Percentiles rank a stretch among this genome's conserved stretches.
These are phyloP conservation scores for Ophiostoma piceae DNA, from an alignment of 2,329 filamentous ascomycete species.

Conservation along the genomic window DNA sequence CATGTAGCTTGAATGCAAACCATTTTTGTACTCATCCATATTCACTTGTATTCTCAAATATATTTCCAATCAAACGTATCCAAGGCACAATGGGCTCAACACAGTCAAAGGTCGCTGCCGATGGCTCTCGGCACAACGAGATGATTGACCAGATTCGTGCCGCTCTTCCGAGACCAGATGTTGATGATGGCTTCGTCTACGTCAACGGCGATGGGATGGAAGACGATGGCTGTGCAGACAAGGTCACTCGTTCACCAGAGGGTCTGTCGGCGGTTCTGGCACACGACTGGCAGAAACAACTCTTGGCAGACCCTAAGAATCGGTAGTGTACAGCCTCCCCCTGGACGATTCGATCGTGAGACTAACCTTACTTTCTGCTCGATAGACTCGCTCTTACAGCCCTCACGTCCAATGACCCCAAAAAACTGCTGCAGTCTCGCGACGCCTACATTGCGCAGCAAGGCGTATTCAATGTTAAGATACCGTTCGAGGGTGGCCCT, in stretches of 20 bases:
- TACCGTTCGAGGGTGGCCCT: slow-evolving; percentile 73
- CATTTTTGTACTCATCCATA: too few species aligned
- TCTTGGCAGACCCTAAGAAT: slow-evolving; percentile 6
- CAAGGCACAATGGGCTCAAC: neutral
- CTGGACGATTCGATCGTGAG: neutral
- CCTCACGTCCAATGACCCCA: slow-evolving; percentile 62
- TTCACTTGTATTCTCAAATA: too few species aligned
- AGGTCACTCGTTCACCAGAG: neutral
- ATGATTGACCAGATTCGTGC: neutral
- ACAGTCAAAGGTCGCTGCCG: neutral
- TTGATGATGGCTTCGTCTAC: neutral
- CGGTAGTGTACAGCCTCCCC: neutral
- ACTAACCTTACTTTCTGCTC: neutral
- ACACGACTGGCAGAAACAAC: slow-evolving; percentile 11
- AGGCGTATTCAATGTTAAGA: slow-evolving; percentile 77
- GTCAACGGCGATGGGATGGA: neutral
- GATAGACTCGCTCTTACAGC: slow-evolving; percentile 68
- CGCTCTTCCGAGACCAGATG: neutral
- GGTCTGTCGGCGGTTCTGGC: neutral
- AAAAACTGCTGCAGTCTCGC: slow-evolving; percentile 59
- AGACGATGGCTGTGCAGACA: neutral
- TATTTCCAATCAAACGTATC: neutral
- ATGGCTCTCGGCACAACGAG: neutral
- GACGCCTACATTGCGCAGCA: slow-evolving; percentile 61
- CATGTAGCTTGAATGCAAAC: neutral